These are phyloP conservation scores for Clonostachys rosea DNA, from an alignment of 2,329 filamentous ascomycete genomes.

Conservation along the genomic window DNA sequence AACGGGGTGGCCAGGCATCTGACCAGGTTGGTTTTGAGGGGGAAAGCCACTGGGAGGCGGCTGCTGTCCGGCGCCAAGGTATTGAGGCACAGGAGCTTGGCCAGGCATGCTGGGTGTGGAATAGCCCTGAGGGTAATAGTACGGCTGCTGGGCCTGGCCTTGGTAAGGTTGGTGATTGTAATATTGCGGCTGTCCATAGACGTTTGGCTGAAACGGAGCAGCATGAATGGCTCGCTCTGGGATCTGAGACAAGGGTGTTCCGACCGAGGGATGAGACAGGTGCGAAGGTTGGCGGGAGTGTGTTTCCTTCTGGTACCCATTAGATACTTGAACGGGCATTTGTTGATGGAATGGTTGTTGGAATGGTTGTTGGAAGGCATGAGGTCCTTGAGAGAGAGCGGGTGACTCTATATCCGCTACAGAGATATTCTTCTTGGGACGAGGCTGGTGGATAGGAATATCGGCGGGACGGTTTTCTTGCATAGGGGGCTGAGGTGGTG, in stretches of 20 bases:
- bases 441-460: conserved; percentile 85
- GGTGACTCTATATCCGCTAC: conserved; percentile 90
- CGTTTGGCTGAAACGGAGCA: conserved; percentile 78
- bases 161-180: conserved; percentile 44
- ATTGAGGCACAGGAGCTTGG: conserved; percentile 13
- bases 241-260: conserved; percentile 85
- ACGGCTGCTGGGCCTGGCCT: conserved; percentile 36
- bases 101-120: conserved; percentile 41
- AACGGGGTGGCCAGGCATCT: background rate
- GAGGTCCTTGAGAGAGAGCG: conserved; percentile 50
- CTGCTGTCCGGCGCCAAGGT: no score
- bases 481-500: conserved; percentile 51
- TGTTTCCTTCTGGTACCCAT: conserved; percentile 49
- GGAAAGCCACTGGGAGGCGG: conserved; percentile 16
- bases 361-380: conserved; percentile 87
- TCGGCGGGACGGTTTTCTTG: conserved; percentile 47
- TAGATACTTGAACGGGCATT: conserved; percentile 70
- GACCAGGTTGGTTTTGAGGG: conserved; percentile 34
- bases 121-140: conserved; percentile 59
- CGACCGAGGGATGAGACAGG: conserved; percentile 64
- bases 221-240: conserved; percentile 90
- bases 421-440: conserved; percentile 90
- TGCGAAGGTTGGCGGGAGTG: conserved; percentile 68
- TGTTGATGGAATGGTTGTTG: conserved; percentile 95
- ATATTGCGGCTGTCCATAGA: conserved; percentile 51